Evolutionary conservation across 139 green algal species (phyloP), one percentile per base, ranked within the genome.

Genomic region (Eudorina sp.): DNA sequence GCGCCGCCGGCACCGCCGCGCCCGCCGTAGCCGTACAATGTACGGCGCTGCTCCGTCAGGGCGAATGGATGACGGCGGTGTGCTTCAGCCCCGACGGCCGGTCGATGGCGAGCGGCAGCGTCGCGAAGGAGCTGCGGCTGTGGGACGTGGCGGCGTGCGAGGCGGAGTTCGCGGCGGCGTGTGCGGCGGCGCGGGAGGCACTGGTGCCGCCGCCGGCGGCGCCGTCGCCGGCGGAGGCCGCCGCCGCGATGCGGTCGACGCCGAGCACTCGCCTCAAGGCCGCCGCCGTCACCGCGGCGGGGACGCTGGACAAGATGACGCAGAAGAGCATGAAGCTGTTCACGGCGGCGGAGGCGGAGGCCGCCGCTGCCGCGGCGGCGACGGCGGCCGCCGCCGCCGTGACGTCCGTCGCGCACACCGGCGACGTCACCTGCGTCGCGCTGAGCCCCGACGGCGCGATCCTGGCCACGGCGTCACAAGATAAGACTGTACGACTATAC

Each of bases 61-160:
- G 40, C 2, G 76, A 84, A 46, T 84, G 76, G 76, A 21, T 84
- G 51, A 84, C 76, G 0, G 76, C 76, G 16, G 76, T 70, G 34
- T 31, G 16, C 34, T 84, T 84, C 31, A 53, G 34, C 51, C 76
- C 76, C 21, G 76, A 69, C 76, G 51, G 76, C n/a, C 76, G 53
- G 34, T 27, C 76, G 6, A 4, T 84, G 8, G 76, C 53, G 16
- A 51, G n/a, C 7, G 76, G 76, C 76, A 84, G 51, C 48, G 76
- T 70, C n/a, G 76, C n/a, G 3, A 84, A 84, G 76, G 76, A 84
- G 53, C 51, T 84, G 19, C 51, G 76, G 21, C 34, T 84, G 18
- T 70, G 51, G 76, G 76, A 84, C 11, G 76, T 69, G 76, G 51
- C 31, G 51, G 76, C 76, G 18, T 84, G 76, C 53, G 76, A 84